phyloP scores from a whole-genome alignment of 208 protist genomes.

The Leptomonas seymouri region DNA sequence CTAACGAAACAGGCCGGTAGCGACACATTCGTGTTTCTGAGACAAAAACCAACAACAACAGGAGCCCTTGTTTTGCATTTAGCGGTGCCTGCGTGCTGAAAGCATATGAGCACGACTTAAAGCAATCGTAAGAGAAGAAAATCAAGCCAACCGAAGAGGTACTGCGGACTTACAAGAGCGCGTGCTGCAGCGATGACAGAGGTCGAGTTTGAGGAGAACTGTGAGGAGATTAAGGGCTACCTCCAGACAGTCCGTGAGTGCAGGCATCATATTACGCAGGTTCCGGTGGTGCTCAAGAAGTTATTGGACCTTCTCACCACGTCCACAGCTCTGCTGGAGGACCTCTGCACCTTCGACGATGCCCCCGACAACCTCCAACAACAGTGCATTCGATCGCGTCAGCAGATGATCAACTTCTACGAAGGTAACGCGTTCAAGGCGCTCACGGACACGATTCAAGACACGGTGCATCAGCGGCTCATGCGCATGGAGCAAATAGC shows the following conservation, averaged over 20 bases:
- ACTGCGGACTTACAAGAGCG: background rate
- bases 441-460: slow-evolving; percentile 14
- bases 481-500: slow-evolving; percentile 14
- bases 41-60: too few relatives aligned
- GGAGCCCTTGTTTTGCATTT: too few relatives aligned
- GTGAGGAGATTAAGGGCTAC: slow-evolving; percentile 16
- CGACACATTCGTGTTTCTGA: too few relatives aligned
- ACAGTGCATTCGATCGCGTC: slow-evolving; percentile 8
- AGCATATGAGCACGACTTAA: too few relatives aligned
- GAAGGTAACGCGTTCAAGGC: slow-evolving; percentile 7
- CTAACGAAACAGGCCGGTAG: too few relatives aligned
- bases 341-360: slow-evolving; percentile 13
- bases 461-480: slow-evolving; percentile 13
- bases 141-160: too few relatives aligned
- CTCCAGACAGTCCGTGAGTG: slow-evolving; percentile 9
- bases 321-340: slow-evolving; percentile 15
- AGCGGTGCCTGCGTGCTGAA: too few relatives aligned
- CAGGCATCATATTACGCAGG: slow-evolving; percentile 12
- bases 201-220: slow-evolving; percentile 18
- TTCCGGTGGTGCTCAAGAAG: slow-evolving; percentile 3
- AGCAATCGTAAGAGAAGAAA: too few relatives aligned
- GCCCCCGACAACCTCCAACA: slow-evolving; percentile 2
- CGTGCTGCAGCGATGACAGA: background rate
- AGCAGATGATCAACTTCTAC: slow-evolving; percentile 15
- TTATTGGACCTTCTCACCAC: slow-evolving; percentile 11